phyloP scores from a whole-genome alignment of 202 grass and related monocot species.

The Schoenoplectus triqueter region DNA sequence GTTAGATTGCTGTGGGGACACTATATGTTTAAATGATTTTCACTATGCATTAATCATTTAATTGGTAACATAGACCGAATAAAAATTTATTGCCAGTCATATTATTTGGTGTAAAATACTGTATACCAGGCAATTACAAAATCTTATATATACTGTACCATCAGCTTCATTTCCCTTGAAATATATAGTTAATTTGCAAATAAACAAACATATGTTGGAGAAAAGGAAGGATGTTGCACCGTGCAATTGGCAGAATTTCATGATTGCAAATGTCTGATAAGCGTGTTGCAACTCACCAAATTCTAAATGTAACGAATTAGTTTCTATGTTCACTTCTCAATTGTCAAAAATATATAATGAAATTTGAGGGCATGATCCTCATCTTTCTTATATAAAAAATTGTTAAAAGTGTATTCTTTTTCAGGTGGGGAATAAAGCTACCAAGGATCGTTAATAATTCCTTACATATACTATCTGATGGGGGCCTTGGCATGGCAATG shows the following conservation, averaged over 20 bases:
- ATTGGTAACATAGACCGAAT: background rate
- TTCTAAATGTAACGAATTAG: constrained; percentile 5
- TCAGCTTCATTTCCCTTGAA: background rate
- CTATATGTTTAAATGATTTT: background rate
- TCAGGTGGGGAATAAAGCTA: constrained; percentile 69
- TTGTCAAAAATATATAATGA: background rate
- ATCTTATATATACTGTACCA: background rate
- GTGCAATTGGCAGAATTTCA: constrained; percentile 24
- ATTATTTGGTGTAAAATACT: background rate
- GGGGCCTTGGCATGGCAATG: constrained; percentile 97
- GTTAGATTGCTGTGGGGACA: background rate
- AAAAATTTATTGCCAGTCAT: background rate
- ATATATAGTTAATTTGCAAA: background rate
- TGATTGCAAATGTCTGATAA: background rate
- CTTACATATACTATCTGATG: constrained; percentile 84
- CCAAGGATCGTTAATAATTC: constrained; percentile 62
- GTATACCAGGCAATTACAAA: background rate
- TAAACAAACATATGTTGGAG: background rate
- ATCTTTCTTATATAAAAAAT: too few relatives aligned
- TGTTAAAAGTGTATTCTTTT: background rate
- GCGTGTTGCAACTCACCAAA: background rate
- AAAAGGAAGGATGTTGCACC: background rate
- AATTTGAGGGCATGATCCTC: too few relatives aligned
- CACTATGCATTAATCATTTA: background rate
- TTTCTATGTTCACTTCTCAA: constrained; percentile 24